Percentiles rank a stretch among this genome's conserved stretches.
Conservation (phyloP, 2,329 filamentous ascomycete species). For the Colletotrichum costaricense region DNA sequence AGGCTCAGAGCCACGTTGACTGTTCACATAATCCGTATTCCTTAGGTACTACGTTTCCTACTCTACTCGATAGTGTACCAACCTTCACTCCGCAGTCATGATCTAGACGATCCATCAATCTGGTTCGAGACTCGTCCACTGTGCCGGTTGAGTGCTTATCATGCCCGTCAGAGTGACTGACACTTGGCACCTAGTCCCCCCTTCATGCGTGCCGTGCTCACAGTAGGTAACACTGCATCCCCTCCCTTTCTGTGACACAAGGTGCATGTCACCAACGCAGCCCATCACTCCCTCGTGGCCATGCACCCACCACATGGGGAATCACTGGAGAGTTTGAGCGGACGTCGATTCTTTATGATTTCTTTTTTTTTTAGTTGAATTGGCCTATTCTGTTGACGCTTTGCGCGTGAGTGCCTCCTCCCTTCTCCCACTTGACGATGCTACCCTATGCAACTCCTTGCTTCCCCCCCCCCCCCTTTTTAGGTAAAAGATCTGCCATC, state of each 20-base stretch:
- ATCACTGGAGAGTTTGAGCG: not conserved
- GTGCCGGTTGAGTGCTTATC: no score
- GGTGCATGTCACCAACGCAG: not conserved
- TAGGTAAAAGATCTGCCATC: slow-evolving; percentile 18
- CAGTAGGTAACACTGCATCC: no score
- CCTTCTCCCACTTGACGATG: not conserved
- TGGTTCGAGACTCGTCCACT: no score
- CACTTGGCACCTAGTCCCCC: not conserved
- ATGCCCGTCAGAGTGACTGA: not conserved
- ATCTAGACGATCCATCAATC: no score
- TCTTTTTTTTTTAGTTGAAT: not conserved
- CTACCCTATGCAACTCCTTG: slow-evolving; percentile 16
- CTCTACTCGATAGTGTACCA: no score
- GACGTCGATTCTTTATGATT: not conserved
- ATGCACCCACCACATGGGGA: not conserved
- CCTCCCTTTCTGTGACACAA: not conserved
- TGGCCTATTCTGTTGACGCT: not conserved
- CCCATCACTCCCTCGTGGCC: not conserved
- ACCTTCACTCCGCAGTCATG: no score
- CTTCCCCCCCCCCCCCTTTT: not conserved
- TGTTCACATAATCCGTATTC: no score
- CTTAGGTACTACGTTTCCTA: no score
- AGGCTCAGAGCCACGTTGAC: no score
- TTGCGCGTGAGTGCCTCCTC: not conserved
- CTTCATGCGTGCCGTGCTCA: not conserved